Evolutionary conservation across 1,284 basidiomycete species (phyloP).

Genomic region (Ceratobasidium papillatum): DNA sequence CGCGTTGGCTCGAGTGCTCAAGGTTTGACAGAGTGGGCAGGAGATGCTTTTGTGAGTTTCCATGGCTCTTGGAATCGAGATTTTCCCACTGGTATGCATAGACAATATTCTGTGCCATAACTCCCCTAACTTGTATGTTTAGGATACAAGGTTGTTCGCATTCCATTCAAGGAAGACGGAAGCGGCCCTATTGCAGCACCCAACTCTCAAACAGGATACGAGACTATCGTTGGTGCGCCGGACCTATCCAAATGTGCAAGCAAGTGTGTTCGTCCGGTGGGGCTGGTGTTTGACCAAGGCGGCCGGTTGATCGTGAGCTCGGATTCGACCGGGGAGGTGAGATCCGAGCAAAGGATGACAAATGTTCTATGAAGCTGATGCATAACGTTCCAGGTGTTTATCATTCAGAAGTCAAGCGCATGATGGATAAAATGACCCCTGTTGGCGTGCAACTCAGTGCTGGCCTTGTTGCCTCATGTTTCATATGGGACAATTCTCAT

Average conservation of each 20-base stretch:
- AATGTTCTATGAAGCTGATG: neutral
- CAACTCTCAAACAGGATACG: conserved; percentile 15
- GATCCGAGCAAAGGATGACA: neutral
- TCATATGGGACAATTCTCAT: no score
- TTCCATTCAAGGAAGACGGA: conserved; percentile 3
- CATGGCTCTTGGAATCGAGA: conserved; percentile 40
- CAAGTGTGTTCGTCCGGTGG: conserved; percentile 37
- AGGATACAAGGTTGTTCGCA: conserved; percentile 13
- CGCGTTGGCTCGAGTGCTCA: neutral
- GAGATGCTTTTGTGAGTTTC: conserved; percentile 39
- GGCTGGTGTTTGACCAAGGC: conserved; percentile 13
- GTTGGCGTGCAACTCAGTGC: no score
- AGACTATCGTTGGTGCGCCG: conserved; percentile 1
- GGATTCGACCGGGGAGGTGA: conserved; percentile 35
- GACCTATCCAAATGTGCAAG: conserved; percentile 20
- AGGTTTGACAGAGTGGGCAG: conserved; percentile 18
- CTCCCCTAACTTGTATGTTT: no score
- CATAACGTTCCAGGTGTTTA: neutral
- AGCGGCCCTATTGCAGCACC: conserved; percentile 1
- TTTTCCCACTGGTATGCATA: conserved; percentile 25
- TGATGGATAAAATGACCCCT: no score
- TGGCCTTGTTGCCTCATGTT: no score
- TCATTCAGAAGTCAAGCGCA: neutral
- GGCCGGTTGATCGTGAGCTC: conserved; percentile 33
- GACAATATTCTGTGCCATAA: neutral